Evolutionary conservation across 148 eudicot species (phyloP).

Genomic region (Rhododendron simsii): DNA sequence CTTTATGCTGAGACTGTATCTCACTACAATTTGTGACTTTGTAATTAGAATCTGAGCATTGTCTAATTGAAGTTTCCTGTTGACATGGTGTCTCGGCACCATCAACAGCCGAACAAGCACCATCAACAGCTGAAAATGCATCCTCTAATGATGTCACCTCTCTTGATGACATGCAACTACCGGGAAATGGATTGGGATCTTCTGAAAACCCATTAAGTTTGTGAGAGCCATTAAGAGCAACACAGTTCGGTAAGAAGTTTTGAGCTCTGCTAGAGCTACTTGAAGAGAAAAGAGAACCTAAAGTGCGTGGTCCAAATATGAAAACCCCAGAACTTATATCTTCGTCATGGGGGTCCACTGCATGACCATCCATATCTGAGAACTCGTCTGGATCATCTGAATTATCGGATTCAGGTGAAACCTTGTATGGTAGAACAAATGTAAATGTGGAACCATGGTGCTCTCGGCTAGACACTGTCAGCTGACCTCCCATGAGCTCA

Average conservation of each 20-base stretch:
- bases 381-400: constrained; percentile 76
- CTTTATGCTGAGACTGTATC: constrained; percentile 17
- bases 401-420: constrained; percentile 40
- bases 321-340: constrained; percentile 53
- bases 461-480: constrained; percentile 72
- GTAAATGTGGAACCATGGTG: constrained; percentile 74
- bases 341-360: constrained; percentile 32
- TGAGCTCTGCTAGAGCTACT: constrained; percentile 38
- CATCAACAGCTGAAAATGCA: constrained; percentile 26
- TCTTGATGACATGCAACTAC: constrained; percentile 18
- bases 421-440: constrained; percentile 73
- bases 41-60: constrained; percentile 16
- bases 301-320: constrained; percentile 51
- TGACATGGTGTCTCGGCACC: constrained; percentile 27
- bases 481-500: constrained; percentile 93
- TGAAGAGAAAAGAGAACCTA: constrained; percentile 52
- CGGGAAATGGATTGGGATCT: constrained; percentile 19
- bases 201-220: constrained; percentile 30
- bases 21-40: constrained; percentile 8
- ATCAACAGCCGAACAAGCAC: constrained; percentile 27
- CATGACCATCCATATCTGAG: constrained; percentile 42
- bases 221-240: constrained; percentile 23
- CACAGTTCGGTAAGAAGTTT: constrained; percentile 23
- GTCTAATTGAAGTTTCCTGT: constrained; percentile 25
- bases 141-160: constrained; percentile 38